Conservation (phyloP, 2,329 filamentous ascomycete genomes). For the Phialocephala sp. region DNA sequence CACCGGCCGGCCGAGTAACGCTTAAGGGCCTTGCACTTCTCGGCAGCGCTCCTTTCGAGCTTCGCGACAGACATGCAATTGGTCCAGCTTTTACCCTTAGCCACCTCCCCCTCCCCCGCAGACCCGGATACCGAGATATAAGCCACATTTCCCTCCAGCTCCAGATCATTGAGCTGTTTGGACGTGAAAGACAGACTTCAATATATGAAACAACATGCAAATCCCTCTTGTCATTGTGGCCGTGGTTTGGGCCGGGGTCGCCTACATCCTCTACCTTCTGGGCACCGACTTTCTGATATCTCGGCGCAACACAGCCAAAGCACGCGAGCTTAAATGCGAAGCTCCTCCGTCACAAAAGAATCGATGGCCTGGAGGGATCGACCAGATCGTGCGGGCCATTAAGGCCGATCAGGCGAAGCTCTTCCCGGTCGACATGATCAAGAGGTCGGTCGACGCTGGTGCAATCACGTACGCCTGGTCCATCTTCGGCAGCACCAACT, state of each 20-base stretch:
- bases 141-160: too few relatives aligned
- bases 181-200: background rate
- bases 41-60: too few relatives aligned
- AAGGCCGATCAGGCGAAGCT: conserved; percentile 31
- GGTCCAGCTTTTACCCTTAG: too few relatives aligned
- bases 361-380: conserved; percentile 37
- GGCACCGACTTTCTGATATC: conserved; percentile 26
- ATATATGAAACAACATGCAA: conserved; percentile 8
- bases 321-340: conserved; percentile 38
- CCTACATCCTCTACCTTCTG: conserved; percentile 31
- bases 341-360: conserved; percentile 33
- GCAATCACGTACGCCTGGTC: conserved; percentile 37
- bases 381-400: conserved; percentile 35
- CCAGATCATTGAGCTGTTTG: too few relatives aligned
- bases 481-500: conserved; percentile 29
- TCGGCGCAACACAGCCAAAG: conserved; percentile 30
- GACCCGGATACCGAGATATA: too few relatives aligned
- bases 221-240: conserved; percentile 6
- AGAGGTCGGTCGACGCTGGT: conserved; percentile 44
- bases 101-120: too few relatives aligned
- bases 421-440: conserved; percentile 40
- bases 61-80: too few relatives aligned
- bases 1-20: too few relatives aligned
- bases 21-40: too few relatives aligned
- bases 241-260: conserved; percentile 11